Conservation (phyloP, 1,284 basidiomycete species). For the Fistulina hepatica region DNA sequence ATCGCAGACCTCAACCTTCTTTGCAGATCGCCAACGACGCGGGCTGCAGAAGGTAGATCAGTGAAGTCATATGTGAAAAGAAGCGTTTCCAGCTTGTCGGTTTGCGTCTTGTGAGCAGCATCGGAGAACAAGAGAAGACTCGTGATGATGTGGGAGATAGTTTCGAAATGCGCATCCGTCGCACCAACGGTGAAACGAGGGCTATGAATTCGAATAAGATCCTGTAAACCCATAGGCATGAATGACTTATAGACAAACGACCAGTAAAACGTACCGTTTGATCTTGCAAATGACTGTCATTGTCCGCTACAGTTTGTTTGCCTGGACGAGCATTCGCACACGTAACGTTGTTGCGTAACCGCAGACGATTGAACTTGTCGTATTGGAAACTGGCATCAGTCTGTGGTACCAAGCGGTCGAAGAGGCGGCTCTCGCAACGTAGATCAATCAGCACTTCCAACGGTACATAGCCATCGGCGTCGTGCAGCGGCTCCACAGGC, state of each 20-base stretch:
- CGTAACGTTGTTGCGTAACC: constrained; percentile 65
- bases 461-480: constrained; percentile 53
- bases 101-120: constrained; percentile 66
- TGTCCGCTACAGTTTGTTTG: constrained; percentile 17
- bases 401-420: constrained; percentile 85
- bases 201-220: constrained; percentile 71
- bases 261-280: constrained; percentile 50
- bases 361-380: constrained; percentile 91
- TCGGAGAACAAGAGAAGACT: constrained; percentile 85
- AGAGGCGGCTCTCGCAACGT: constrained; percentile 70
- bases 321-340: constrained; percentile 23
- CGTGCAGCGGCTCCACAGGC: constrained; percentile 39
- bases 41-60: constrained; percentile 58
- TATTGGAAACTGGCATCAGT: constrained; percentile 81
- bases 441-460: constrained; percentile 84
- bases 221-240: constrained; percentile 37
- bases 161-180: constrained; percentile 76
- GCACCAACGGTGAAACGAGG: constrained; percentile 88
- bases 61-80: constrained; percentile 88
- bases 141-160: constrained; percentile 82
- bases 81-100: constrained; percentile 74
- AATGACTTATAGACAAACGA: no score
- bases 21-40: constrained; percentile 70
- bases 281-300: constrained; percentile 60
- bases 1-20: constrained; percentile 59